Evolutionary conservation across 345 rosid species (phyloP), one percentile per base, ranked within the genome.

Genomic region (Gossypium australe): DNA sequence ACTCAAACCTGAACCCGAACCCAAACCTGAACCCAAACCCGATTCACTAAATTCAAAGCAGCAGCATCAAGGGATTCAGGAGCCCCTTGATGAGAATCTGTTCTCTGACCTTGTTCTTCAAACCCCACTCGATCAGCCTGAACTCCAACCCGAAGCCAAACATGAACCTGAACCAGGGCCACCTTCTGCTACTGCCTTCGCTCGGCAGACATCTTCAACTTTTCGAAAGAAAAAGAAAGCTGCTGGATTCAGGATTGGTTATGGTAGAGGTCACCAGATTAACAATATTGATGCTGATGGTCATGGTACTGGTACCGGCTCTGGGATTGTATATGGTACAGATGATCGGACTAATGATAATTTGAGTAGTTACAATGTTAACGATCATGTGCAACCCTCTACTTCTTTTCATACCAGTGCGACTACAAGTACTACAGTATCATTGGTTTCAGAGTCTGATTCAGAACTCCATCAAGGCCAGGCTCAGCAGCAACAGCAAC

Each of bases 61-160:
- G 53, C 70, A 67, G 51, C 71, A 69, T 81, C 78, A 20, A 24
- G 38, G 64, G 14, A 43, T 27, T 60, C 77, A 10, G 5, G 18
- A 57, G 62, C 62, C 98, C 70, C 86, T 93, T 53, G 97, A 94
- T 72, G 98, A 94, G 79, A 88, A 91, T 74, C 77, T 94, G 10
- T 91, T 94, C 82, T 91, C 95, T 29, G 94, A 93, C 71, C 89
- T 93, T 64, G 86, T 91, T 16, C 79, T 92, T 25, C 87, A 87
- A 75, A 62, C 64, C 64, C 86, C 87, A 3, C 73, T 80, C 18
- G 75, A 70, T 17, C 66, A 16, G 68, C 47, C 66, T 34, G 82
- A 65, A n/a, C 25, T 72, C 10, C 63, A 12, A 41, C 68, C 49
- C 70, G 75, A 70, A 71, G 65, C 65, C 43, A 55, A 76, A 11